Percentiles rank a stretch among this genome's conserved stretches.
Evolutionary conservation across 176 grass and related monocot species (phyloP).

Genomic region (Poa pratensis): DNA sequence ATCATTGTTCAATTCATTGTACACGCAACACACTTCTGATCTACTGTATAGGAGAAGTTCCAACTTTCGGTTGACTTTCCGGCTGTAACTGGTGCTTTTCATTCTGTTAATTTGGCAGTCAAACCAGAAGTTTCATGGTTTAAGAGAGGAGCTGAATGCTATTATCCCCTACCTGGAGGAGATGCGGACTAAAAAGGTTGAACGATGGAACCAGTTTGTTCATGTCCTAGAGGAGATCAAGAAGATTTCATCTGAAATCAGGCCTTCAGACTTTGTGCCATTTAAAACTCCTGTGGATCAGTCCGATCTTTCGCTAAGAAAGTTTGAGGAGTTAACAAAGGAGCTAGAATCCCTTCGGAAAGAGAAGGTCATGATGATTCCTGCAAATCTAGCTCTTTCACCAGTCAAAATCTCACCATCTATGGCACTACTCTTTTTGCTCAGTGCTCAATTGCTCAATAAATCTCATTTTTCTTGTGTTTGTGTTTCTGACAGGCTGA

Average conservation of each 20-base stretch:
- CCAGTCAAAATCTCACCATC: neutral
- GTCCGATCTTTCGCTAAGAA: slow-evolving; percentile 77
- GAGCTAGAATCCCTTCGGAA: slow-evolving; percentile 78
- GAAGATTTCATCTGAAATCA: slow-evolving; percentile 76
- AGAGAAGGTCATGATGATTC: slow-evolving; percentile 70
- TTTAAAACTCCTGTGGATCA: slow-evolving; percentile 73
- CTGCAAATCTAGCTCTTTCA: slow-evolving; percentile 27
- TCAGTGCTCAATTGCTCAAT: neutral
- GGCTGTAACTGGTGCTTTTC: slow-evolving; percentile 20
- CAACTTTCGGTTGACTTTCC: neutral
- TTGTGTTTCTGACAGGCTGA: slow-evolving; percentile 61
- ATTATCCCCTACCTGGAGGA: slow-evolving; percentile 77
- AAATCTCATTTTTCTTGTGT: slow-evolving; percentile 31
- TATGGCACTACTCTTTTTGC: neutral
- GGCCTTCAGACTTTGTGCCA: slow-evolving; percentile 52
- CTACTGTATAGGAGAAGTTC: neutral
- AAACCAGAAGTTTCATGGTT: slow-evolving; percentile 60
- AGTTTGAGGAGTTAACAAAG: slow-evolving; percentile 79
- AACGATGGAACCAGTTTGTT: slow-evolving; percentile 84
- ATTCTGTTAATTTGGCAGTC: slow-evolving; percentile 45
- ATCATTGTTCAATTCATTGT: neutral
- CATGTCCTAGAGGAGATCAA: slow-evolving; percentile 74
- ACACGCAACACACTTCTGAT: neutral
- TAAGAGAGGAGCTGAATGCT: slow-evolving; percentile 69
- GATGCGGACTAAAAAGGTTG: slow-evolving; percentile 74